Base-by-base conservation (phyloP, 139 green algal species). In the Coccomyxa sp. region DNA sequence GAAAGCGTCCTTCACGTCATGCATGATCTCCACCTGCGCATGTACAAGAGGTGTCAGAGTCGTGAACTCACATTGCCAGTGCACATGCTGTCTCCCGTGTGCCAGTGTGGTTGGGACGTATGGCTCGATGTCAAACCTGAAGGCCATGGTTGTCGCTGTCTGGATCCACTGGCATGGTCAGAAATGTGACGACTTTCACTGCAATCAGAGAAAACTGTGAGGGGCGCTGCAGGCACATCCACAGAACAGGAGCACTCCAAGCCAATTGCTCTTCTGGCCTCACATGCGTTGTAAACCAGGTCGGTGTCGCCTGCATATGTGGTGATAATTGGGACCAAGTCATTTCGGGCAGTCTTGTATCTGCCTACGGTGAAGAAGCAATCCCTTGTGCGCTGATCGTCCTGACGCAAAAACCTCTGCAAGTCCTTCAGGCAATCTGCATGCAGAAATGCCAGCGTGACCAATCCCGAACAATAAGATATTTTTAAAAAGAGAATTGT, bases 101-200 rank as follows among this genome's bases (percentile, higher is more conserved):
- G 74, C 21, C 27, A 21, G 10, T 45, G 17, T 78, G n/a, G 1
- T 21, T 45, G 74, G 21, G 74, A 38, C 74, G 10, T 7, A 32
- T 7, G n/a, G 15, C 17, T 57, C 11, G 9, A 28, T 78, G 27
- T 31, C 30, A 57, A 78, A 87, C 67, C 87, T 93, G 91, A 51
- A 75, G 67, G 11, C 80, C n/a, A 0, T 82, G 74, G 51, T 89
- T 84, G 31, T 86, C 79, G 32, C 88, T 92, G 25, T 80, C 68
- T 12, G 82, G 75, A 25, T 95, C 86, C 17, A 92, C 58, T 0
- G 96, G 96, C 92, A 98, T 95, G 9, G 94, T 98, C 60, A 99
- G 89, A 83, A 97, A 95, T 15, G 94, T 95, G 11, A 94, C 80
- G 32, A 99, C 93, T 87, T 98, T 98, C 82, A 98, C 94, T 98